Conservation (phyloP, 371 early-diverging fungal genomes). For the Haplosporangium sp. region DNA sequence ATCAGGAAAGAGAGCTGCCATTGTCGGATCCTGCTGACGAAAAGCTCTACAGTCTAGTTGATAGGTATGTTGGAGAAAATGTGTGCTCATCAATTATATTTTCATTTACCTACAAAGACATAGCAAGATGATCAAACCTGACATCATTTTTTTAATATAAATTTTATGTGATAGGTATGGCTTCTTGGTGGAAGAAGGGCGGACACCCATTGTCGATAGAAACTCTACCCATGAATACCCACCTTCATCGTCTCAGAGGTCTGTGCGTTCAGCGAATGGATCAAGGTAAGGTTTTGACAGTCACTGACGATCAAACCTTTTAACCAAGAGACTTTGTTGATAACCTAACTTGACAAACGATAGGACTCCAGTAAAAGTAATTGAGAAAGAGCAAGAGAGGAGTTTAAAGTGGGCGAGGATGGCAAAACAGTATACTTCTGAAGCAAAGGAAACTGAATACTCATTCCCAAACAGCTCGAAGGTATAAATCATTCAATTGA, state of each 20-base stretch:
- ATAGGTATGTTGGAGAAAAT: conserved; percentile 22
- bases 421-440: conserved; percentile 56
- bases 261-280: conserved; percentile 22
- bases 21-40: conserved; percentile 29
- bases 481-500: conserved; percentile 52
- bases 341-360: not conserved
- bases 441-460: conserved; percentile 58
- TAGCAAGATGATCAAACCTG: conserved; percentile 1
- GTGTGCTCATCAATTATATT: not conserved
- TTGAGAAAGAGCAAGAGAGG: conserved; percentile 39
- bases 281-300: conserved; percentile 39
- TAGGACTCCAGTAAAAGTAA: conserved; percentile 25
- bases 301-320: conserved; percentile 17
- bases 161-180: conserved; percentile 31
- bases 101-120: not conserved
- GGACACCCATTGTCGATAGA: conserved; percentile 43
- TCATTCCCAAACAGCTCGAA: conserved; percentile 57
- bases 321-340: not conserved
- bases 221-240: conserved; percentile 12
- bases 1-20: conserved; percentile 1
- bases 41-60: conserved; percentile 44
- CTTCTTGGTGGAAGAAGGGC: conserved; percentile 52
- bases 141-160: not conserved
- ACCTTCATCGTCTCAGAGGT: conserved; percentile 25
- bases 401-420: conserved; percentile 68